phyloP scores from a whole-genome alignment of 495 filamentous ascomycete genomes.

The Daldinia decipiens region DNA sequence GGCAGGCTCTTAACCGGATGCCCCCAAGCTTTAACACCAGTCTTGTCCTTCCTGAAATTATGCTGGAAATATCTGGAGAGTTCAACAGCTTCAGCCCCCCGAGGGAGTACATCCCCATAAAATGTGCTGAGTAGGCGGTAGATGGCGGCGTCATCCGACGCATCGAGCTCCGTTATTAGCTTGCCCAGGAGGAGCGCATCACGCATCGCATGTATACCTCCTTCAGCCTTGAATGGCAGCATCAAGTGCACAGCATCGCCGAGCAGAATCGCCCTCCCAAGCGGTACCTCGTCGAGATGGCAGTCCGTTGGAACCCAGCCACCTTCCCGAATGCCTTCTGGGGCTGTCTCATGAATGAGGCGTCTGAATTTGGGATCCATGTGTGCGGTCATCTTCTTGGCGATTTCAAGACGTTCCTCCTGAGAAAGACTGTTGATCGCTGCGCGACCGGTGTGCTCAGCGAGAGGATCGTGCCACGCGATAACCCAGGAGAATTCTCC shows the following conservation, averaged over 20 bases:
- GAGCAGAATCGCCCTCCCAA: conserved; percentile 55
- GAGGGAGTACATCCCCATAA: conserved; percentile 40
- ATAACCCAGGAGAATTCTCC: conserved; percentile 48
- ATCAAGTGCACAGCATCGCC: conserved; percentile 68
- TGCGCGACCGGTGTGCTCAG: conserved; percentile 27
- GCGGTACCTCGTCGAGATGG: conserved; percentile 42
- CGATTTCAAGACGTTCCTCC: conserved; percentile 37
- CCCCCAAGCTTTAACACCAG: conserved; percentile 31
- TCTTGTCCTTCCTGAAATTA: conserved; percentile 35
- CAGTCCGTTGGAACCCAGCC: conserved; percentile 40
- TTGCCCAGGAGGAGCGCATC: conserved; percentile 36
- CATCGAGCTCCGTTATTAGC: conserved; percentile 25
- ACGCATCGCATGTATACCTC: conserved; percentile 40
- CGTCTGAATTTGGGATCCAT: conserved; percentile 39
- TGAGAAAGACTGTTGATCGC: conserved; percentile 21
- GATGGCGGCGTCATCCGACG: conserved; percentile 34
- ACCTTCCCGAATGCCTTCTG: conserved; percentile 31
- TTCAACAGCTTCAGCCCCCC: conserved; percentile 36
- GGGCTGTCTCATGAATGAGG: conserved; percentile 38
- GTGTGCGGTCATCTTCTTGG: conserved; percentile 32
- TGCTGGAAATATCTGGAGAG: conserved; percentile 34
- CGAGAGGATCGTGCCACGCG: conserved; percentile 38
- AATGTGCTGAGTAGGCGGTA: conserved; percentile 31
- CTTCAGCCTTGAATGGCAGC: conserved; percentile 57
- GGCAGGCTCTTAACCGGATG: conserved; percentile 37